Base-by-base conservation (phyloP, 257 asterid species). In the Marsdenia floribunda region DNA sequence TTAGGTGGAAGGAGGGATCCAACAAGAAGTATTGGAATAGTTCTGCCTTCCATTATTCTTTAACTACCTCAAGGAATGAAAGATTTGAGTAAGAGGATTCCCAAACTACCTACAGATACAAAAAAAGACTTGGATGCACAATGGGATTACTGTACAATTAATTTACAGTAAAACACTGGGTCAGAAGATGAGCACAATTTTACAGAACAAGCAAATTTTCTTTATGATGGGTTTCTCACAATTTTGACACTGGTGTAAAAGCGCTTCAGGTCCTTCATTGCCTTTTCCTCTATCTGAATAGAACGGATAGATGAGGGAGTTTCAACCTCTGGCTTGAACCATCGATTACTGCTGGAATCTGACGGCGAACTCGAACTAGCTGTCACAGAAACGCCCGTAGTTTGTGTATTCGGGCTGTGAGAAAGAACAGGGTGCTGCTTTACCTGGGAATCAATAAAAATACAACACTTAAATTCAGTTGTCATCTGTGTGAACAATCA, bases 221-320 rank as follows among this genome's bases (percentile, higher is more conserved):
- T 29, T 29, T 75, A 87, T 4, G 96, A 88, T 54, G 85, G 96
- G 86, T 92, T 92, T 80, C 85, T 89, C 72, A 90, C 94, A 73
- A 92, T 86, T 83, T 85, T 89, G 65, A 90, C 98, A 15, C 81
- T 88, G 90, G 92, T 85, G 85, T 95, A 92, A 66, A 90, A 87
- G 79, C 97, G 97, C 84, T 87, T 90, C 40, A 95, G 90, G 79
- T 95, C 98, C 72, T 92, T 93, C 4, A 92, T 92, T 29, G 99
- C 99, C 85, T 76, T 87, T 83, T 95, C 99, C 87, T 95, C 97
- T 16, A 92, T 92, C 84, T 95, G 97, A 74, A 95, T 92, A 0
- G 96, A 92, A 55, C 96, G 96, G 50, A 95, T 74, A 3, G 98
- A 80, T 5, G 96, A 92, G 19, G 99, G 90, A 19, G 85, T 71